Evolutionary conservation across 345 rosid genomes (phyloP).

Genomic region (Raphanus sativus): DNA sequence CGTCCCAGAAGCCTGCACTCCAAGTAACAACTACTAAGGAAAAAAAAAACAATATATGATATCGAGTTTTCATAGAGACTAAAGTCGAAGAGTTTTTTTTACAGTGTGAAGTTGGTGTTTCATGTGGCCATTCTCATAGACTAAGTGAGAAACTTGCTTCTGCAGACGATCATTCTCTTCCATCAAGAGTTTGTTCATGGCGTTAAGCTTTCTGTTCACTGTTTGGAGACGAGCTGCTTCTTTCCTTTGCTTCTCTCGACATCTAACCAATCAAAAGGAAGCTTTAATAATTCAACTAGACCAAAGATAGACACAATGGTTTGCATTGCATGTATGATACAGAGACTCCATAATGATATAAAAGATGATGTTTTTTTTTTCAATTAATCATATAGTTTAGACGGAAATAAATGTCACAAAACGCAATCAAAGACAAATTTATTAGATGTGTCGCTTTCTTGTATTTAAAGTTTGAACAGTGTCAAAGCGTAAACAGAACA

Average conservation of each 20-base stretch:
- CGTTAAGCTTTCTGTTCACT: slow-evolving; percentile 81
- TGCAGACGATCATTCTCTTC: slow-evolving; percentile 98
- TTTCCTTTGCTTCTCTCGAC: slow-evolving; percentile 97
- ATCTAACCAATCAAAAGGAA: slow-evolving; percentile 43
- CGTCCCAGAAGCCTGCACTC: slow-evolving; percentile 70
- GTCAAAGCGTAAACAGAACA: slow-evolving; percentile 13
- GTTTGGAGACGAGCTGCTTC: slow-evolving; percentile 91
- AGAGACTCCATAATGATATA: no score
- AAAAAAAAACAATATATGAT: not conserved
- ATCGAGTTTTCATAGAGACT: not conserved
- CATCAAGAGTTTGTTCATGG: slow-evolving; percentile 96
- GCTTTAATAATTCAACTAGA: not conserved
- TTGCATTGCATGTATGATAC: not conserved
- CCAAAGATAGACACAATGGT: not conserved
- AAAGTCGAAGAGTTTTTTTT: not conserved
- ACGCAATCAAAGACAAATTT: slow-evolving; percentile 34
- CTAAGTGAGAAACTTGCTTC: slow-evolving; percentile 96
- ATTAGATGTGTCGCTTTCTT: slow-evolving; percentile 34
- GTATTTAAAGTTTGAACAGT: slow-evolving; percentile 16
- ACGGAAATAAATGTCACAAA: slow-evolving; percentile 15
- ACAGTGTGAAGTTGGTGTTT: slow-evolving; percentile 57
- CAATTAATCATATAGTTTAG: not conserved
- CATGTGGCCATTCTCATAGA: slow-evolving; percentile 90
- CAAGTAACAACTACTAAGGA: not conserved
- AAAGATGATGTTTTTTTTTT: not conserved